A percentile compares a stretch with the other conserved stretches of the same genome.
phyloP scores from a whole-genome alignment of 176 grass and related monocot species.

The Oryza australiensis region DNA sequence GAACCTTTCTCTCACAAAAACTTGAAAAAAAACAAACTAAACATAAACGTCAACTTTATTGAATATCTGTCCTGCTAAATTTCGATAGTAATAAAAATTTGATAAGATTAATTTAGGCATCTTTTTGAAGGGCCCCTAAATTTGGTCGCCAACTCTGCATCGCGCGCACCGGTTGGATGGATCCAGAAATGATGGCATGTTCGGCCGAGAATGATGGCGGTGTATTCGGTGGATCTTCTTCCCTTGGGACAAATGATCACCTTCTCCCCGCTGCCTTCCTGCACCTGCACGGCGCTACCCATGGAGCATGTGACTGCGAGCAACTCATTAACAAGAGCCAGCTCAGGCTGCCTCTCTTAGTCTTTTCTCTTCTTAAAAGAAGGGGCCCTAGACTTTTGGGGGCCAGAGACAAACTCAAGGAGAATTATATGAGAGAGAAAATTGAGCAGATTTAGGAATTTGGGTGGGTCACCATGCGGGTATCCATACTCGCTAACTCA shows the following conservation, averaged over 20 bases:
- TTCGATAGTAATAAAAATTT: too few relatives aligned
- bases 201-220: constrained; percentile 36
- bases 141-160: not conserved
- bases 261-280: not conserved
- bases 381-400: not conserved
- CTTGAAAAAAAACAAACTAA: too few relatives aligned
- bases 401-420: not conserved
- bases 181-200: constrained; percentile 5
- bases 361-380: constrained; percentile 18
- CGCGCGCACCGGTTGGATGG: not conserved
- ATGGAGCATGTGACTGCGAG: not conserved
- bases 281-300: not conserved
- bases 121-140: too few relatives aligned
- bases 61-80: too few relatives aligned
- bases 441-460: not conserved
- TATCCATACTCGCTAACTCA: too few relatives aligned
- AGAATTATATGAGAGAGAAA: not conserved
- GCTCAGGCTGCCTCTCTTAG: constrained; percentile 24
- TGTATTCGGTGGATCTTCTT: constrained; percentile 23
- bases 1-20: too few relatives aligned
- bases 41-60: too few relatives aligned
- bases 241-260: not conserved
- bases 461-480: too few relatives aligned
- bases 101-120: too few relatives aligned
- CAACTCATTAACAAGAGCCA: constrained; percentile 31